Evolutionary conservation across 1,284 basidiomycete genomes (phyloP).

Genomic region (Cryptococcus amylolentus): DNA sequence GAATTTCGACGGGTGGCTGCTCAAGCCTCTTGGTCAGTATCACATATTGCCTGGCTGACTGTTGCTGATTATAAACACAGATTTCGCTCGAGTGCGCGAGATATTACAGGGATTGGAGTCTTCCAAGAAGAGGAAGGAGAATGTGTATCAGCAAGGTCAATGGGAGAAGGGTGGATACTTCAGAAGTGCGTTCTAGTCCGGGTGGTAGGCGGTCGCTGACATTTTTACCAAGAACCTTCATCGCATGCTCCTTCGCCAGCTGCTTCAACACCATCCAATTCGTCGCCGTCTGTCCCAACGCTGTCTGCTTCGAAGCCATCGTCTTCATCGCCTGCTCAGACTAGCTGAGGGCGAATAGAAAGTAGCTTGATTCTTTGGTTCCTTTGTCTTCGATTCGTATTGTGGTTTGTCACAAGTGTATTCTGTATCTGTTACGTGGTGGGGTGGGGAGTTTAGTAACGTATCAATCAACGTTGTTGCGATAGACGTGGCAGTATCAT

Average conservation of each 20-base stretch:
- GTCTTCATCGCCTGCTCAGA: background rate
- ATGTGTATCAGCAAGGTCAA: constrained; percentile 61
- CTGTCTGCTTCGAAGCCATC: background rate
- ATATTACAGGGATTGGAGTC: constrained; percentile 64
- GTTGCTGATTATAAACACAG: constrained; percentile 5
- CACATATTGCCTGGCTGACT: background rate
- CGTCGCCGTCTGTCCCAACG: background rate
- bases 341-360: no score
- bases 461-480: no score
- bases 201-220: background rate
- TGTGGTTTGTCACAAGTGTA: no score
- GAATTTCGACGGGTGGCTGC: constrained; percentile 80
- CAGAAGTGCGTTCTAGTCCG: constrained; percentile 16
- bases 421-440: no score
- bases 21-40: constrained; percentile 66
- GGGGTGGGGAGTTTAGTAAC: no score
- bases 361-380: background rate
- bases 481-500: no score
- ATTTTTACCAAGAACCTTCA: background rate
- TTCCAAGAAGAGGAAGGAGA: constrained; percentile 54
- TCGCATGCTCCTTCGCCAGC: background rate
- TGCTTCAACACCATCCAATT: background rate
- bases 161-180: constrained; percentile 75
- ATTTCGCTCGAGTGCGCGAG: constrained; percentile 65
- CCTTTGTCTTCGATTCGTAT: background rate